phyloP scores from a whole-genome alignment of 257 asterid genomes.

The Plantago ovata region DNA sequence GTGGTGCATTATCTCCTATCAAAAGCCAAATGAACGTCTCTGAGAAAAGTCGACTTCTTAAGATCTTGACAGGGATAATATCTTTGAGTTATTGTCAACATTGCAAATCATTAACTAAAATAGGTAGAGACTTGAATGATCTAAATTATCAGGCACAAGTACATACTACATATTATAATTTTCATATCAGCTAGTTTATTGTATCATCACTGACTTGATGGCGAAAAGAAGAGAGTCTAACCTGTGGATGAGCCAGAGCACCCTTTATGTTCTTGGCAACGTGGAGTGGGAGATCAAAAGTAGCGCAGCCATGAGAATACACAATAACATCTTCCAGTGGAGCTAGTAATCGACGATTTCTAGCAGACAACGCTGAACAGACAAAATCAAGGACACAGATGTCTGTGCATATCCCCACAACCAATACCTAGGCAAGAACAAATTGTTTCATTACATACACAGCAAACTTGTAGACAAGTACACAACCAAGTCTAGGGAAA shows the following conservation, averaged over 20 bases:
- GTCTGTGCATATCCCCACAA: slow-evolving; percentile 89
- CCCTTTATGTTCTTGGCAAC: slow-evolving; percentile 59
- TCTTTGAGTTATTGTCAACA: too few species aligned
- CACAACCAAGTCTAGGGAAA: too few species aligned
- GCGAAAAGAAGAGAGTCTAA: too few species aligned
- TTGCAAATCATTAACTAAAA: background rate
- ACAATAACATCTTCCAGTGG: slow-evolving; percentile 75
- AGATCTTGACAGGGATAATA: too few species aligned
- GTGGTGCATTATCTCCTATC: slow-evolving; percentile 80
- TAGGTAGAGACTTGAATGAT: background rate
- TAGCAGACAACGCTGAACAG: slow-evolving; percentile 71
- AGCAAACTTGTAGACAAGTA: background rate
- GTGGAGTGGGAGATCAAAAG: slow-evolving; percentile 67
- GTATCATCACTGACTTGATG: too few species aligned
- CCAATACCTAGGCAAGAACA: slow-evolving; percentile 55
- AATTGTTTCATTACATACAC: background rate
- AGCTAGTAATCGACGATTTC: slow-evolving; percentile 58
- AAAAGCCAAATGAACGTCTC: background rate
- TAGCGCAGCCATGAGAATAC: slow-evolving; percentile 83
- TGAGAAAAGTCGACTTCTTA: too few species aligned
- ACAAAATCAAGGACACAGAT: slow-evolving; percentile 85
- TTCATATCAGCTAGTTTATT: background rate
- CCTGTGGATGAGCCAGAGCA: slow-evolving; percentile 91
- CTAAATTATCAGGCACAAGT: background rate
- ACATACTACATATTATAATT: background rate